These are phyloP conservation scores for Leccinum disarticulatum DNA, from an alignment of 768 basidiomycete species.

Conservation along the genomic window DNA sequence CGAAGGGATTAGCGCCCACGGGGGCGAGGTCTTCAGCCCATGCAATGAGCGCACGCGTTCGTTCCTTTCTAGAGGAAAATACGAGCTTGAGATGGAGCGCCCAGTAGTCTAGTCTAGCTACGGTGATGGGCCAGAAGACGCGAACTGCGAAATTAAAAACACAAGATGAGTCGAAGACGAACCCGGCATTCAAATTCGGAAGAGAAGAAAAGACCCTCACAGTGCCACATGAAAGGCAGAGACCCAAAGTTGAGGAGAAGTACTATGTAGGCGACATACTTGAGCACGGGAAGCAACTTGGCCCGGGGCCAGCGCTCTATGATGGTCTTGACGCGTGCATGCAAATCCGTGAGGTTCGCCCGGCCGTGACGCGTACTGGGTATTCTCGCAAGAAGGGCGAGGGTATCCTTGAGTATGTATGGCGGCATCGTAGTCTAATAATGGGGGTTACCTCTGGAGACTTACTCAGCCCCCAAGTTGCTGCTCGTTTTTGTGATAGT, in stretches of 20 bases:
- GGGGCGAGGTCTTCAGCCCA: conserved; percentile 53
- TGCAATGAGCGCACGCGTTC: conserved; percentile 34
- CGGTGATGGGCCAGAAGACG: conserved; percentile 50
- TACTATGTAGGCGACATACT: conserved; percentile 34
- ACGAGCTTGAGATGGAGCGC: conserved; percentile 36
- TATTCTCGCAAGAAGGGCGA: conserved; percentile 16
- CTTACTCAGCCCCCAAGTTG: neutral
- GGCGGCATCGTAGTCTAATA: conserved; percentile 10
- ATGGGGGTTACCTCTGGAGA: neutral
- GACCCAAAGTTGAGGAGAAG: conserved; percentile 61
- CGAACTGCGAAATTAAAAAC: conserved; percentile 39
- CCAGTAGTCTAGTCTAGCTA: conserved; percentile 33
- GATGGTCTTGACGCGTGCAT: conserved; percentile 4
- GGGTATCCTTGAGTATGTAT: conserved; percentile 3
- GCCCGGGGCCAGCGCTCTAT: conserved; percentile 4
- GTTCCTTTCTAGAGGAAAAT: conserved; percentile 37
- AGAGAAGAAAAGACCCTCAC: conserved; percentile 40
- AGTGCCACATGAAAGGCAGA: conserved; percentile 66
- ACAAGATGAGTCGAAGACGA: neutral
- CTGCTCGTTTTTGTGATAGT: neutral
- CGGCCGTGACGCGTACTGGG: neutral
- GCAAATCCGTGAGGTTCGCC: conserved; percentile 1
- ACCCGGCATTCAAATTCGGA: neutral
- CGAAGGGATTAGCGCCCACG: conserved; percentile 58
- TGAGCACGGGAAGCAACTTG: conserved; percentile 16